phyloP scores from a whole-genome alignment of 2,329 filamentous ascomycete genomes.

The Diplodia scrobiculata region DNA sequence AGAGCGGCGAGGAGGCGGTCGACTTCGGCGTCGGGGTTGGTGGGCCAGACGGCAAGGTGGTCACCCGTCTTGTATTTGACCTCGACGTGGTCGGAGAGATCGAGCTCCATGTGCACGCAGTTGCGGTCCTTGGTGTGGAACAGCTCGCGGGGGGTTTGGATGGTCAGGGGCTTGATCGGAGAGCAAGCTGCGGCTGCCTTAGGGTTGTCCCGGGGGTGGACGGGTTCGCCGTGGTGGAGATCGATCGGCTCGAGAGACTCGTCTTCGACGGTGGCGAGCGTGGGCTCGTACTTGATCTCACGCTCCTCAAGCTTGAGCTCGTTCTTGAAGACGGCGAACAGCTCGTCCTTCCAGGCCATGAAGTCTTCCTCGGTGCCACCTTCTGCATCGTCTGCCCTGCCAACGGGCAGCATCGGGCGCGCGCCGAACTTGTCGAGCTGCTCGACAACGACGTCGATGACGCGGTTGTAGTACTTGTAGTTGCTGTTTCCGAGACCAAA shows the following conservation, averaged over 20 bases:
- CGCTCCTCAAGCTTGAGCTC: conserved; percentile 41
- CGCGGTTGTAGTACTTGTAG: conserved; percentile 52
- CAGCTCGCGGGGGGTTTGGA: conserved; percentile 42
- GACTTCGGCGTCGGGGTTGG: conserved; percentile 46
- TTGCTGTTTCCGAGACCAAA: conserved; percentile 53
- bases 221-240: conserved; percentile 34
- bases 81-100: conserved; percentile 42
- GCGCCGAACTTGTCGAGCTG: conserved; percentile 42
- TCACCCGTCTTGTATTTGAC: conserved; percentile 51
- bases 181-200: conserved; percentile 39
- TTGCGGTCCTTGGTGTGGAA: conserved; percentile 44
- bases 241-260: conserved; percentile 35
- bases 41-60: conserved; percentile 48
- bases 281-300: conserved; percentile 41
- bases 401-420: conserved; percentile 38
- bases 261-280: conserved; percentile 35
- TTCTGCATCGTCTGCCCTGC: conserved; percentile 47
- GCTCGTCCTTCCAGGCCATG: conserved; percentile 47
- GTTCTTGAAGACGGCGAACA: conserved; percentile 40
- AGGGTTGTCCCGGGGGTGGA: conserved; percentile 11
- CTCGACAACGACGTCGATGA: conserved; percentile 44
- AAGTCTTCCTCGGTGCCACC: conserved; percentile 51
- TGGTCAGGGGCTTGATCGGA: conserved; percentile 39
- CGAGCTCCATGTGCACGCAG: conserved; percentile 49
- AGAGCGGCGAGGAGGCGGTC: conserved; percentile 40